Base-by-base conservation (phyloP, 768 basidiomycete genomes). In the Polyporus arcularius region DNA sequence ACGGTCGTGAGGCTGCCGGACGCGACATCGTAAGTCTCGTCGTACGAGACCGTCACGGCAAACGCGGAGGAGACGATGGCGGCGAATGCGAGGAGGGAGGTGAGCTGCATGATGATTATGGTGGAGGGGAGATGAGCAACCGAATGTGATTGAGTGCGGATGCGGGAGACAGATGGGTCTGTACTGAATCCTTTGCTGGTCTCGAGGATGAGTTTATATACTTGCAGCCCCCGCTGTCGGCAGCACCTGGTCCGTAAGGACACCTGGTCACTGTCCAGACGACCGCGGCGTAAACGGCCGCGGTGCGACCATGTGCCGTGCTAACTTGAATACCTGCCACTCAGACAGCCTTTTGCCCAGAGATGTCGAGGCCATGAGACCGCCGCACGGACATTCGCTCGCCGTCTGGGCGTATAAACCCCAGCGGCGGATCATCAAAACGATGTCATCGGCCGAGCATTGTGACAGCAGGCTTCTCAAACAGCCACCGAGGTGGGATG, bases 21-120 rank as follows among this genome's bases (percentile, higher is more conserved):
- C 4, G 32, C 31, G 49, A 73, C 66, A 64, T 76, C 79, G 58
- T 80, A 80, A 8, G 57, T 70, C 26, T 40, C 45, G 68, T 80
- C 79, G 45, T 71, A 80, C 9, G 77, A 66, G 48, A 80, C 73
- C 5, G 73, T 70, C 43, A 68, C 64, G 35, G 53, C 55, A 47
- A 54, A 41, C 21, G 66, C 58, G 61, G 58, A 55, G 30, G 62
- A 56, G 38, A 50, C 55, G 60, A 61, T 50, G 11, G 61, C 42
- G 60, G 50, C 15, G 70, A 66, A 43, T 53, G 63, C 45, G 63
- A 64, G 45, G 51, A 55, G 58, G 54, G 63, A 53, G 42, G 67
- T 38, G 30, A 68, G 55, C 65, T 65, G 67, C 76, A 76, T 77
- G 38, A 48, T 70, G 53, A 46, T 43, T 35, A 31, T 14, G 45